Conservation (phyloP, 768 basidiomycete species). For the Suillus tomentosus region DNA sequence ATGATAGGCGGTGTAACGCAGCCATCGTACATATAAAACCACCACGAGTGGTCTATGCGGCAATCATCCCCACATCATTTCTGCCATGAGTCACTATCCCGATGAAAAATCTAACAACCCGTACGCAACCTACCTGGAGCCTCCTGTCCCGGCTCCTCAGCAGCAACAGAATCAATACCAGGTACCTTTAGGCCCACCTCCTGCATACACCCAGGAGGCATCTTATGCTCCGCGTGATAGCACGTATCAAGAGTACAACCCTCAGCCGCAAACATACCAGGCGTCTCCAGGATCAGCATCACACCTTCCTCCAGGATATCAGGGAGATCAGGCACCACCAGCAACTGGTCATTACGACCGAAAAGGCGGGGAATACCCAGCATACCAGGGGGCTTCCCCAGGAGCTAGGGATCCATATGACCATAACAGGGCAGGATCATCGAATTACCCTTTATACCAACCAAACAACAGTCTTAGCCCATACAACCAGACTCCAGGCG, state of each 20-base stretch:
- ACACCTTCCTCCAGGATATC: conserved; percentile 9
- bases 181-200: conserved; percentile 16
- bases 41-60: neutral
- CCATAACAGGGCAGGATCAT: conserved; percentile 1
- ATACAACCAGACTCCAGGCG: conserved; percentile 1
- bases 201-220: conserved; percentile 10
- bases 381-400: neutral
- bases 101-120: conserved; percentile 12
- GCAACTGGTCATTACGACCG: conserved; percentile 11
- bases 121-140: conserved; percentile 7
- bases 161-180: conserved; percentile 13
- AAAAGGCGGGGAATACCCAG: conserved; percentile 9
- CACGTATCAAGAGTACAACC: conserved; percentile 13
- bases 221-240: conserved; percentile 17
- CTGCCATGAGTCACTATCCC: no score
- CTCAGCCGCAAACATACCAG: conserved; percentile 15
- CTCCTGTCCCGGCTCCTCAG: conserved; percentile 10
- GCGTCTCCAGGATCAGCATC: conserved; percentile 6
- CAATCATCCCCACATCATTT: no score
- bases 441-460: neutral
- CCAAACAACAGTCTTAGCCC: neutral
- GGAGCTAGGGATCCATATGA: neutral
- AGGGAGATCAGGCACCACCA: conserved; percentile 12
- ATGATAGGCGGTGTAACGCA: no score
- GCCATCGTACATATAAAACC: neutral